A percentile compares a stretch with the other conserved stretches of the same genome.
These are phyloP conservation scores for Myrmaecium sp. DNA, from an alignment of 2,329 filamentous ascomycete genomes.

Conservation along the genomic window DNA sequence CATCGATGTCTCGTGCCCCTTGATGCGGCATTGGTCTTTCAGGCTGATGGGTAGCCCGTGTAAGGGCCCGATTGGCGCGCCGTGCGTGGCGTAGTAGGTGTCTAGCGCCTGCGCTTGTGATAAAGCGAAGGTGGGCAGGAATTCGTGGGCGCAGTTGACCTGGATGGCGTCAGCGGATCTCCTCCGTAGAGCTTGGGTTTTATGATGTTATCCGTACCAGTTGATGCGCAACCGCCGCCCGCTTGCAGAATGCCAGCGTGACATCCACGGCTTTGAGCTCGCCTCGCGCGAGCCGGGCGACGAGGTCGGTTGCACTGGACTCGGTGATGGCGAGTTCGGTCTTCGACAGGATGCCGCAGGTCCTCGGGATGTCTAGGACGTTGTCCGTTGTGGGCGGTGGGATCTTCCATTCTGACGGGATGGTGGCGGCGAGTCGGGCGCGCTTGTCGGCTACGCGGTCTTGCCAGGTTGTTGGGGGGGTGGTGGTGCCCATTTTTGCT, in stretches of 20 bases:
- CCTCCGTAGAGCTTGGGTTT: no score
- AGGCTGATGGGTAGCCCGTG: constrained; percentile 23
- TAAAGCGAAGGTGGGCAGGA: constrained; percentile 25
- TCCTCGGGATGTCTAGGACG: background rate
- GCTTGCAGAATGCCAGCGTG: constrained; percentile 35
- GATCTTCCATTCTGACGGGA: constrained; percentile 1
- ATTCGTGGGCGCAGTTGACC: constrained; percentile 27
- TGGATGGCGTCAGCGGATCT: no score
- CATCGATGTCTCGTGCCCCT: constrained; percentile 39
- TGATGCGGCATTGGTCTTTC: constrained; percentile 42
- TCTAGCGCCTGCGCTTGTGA: constrained; percentile 22
- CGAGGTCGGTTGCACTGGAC: constrained; percentile 17
- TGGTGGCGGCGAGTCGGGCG: constrained; percentile 6
- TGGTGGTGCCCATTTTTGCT: no score
- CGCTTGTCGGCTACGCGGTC: constrained; percentile 15
- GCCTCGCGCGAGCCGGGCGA: constrained; percentile 11
- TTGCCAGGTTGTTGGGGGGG: constrained; percentile 18
- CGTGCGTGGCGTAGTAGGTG: constrained; percentile 17
- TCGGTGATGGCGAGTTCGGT: constrained; percentile 19
- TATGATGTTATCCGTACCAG: no score
- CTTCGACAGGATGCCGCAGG: constrained; percentile 14
- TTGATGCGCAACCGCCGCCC: constrained; percentile 40
- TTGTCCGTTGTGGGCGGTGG: no score
- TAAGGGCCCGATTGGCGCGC: constrained; percentile 30
- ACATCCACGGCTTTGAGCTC: constrained; percentile 24